phyloP scores from a whole-genome alignment of 2,329 filamentous ascomycete genomes.

The Malbranchea zuffiana region DNA sequence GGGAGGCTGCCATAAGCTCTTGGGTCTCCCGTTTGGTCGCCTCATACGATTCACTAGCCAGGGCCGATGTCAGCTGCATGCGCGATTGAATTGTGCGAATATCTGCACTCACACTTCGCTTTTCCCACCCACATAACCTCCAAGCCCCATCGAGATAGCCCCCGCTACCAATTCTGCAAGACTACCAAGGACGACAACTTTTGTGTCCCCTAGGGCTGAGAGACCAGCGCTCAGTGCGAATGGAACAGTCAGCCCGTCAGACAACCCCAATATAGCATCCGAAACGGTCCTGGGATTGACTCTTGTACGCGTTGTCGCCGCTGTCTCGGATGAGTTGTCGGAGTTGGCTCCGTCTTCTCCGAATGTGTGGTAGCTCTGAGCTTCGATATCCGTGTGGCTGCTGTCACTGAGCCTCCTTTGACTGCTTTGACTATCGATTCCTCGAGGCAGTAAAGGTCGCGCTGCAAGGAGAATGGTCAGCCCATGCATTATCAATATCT shows the following conservation, averaged over 20 bases:
- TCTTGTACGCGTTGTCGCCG: conserved; percentile 20
- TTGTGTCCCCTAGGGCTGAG: conserved; percentile 29
- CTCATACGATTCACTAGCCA: conserved; percentile 36
- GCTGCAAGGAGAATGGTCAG: too few species aligned
- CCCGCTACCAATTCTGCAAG: conserved; percentile 34
- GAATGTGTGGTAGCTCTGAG: conserved; percentile 10
- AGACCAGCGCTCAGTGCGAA: conserved; percentile 36
- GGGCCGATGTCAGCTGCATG: conserved; percentile 6
- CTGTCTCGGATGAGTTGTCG: conserved; percentile 12
- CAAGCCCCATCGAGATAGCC: conserved; percentile 34
- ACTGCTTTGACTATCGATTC: too few species aligned
- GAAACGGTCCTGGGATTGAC: conserved; percentile 38
- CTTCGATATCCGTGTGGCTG: conserved; percentile 3
- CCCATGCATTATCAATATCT: too few species aligned
- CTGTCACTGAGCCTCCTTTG: too few species aligned
- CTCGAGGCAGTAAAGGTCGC: too few species aligned
- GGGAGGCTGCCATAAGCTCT: conserved; percentile 30
- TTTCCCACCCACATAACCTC: conserved; percentile 37
- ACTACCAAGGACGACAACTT: conserved; percentile 32
- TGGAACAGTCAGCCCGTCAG: conserved; percentile 35
- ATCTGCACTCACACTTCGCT: conserved; percentile 40
- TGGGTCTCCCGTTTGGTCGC: conserved; percentile 36
- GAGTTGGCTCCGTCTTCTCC: conserved; percentile 18
- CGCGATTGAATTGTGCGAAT: too few species aligned
- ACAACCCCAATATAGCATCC: conserved; percentile 34